Conservation (phyloP, 2,329 filamentous ascomycete genomes). For the Pseudogymnoascus sp. region DNA sequence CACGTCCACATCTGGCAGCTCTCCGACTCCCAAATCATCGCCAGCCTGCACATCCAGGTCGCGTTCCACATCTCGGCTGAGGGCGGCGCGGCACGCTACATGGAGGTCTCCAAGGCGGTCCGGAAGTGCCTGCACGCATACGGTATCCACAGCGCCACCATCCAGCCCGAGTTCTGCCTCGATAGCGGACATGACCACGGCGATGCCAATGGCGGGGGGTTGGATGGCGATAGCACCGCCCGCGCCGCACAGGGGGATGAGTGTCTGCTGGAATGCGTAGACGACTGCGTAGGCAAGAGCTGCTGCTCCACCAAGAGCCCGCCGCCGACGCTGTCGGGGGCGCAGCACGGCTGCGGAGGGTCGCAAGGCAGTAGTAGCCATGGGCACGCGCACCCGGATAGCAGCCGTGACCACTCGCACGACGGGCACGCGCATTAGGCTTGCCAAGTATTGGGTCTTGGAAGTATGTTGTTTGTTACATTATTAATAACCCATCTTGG, state of each 20-base stretch:
- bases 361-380: not conserved
- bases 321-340: not conserved
- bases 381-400: not conserved
- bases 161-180: conserved; percentile 81
- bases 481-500: conserved; percentile 3
- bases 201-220: conserved; percentile 14
- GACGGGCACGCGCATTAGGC: not conserved
- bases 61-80: conserved; percentile 81
- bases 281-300: conserved; percentile 27
- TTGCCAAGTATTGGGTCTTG: not conserved
- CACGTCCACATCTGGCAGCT: conserved; percentile 98
- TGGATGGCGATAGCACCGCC: conserved; percentile 20
- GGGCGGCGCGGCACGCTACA: conserved; percentile 65
- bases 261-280: conserved; percentile 28
- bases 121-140: conserved; percentile 87
- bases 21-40: conserved; percentile 87
- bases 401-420: not conserved
- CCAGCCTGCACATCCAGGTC: conserved; percentile 87
- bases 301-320: conserved; percentile 23
- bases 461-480: not conserved
- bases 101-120: conserved; percentile 76
- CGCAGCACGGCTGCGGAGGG: not conserved
- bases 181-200: conserved; percentile 32
- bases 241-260: conserved; percentile 16
- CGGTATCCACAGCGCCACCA: conserved; percentile 93